phyloP scores from a whole-genome alignment of 2,329 filamentous ascomycete genomes.

The Ophiocordyceps sinensis region DNA sequence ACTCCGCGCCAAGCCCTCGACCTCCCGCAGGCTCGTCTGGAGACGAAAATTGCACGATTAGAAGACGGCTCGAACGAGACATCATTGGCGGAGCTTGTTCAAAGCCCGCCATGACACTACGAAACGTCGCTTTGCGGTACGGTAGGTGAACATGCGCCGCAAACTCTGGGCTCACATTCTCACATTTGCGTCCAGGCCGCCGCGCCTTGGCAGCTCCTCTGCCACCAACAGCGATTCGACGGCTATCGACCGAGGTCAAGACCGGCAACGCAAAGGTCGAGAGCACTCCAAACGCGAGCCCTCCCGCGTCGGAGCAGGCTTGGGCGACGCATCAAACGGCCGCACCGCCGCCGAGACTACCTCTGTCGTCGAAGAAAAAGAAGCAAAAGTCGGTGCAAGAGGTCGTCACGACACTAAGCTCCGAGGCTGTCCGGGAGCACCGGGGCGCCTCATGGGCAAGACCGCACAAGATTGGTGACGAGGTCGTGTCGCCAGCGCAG shows the following conservation, averaged over 20 bases:
- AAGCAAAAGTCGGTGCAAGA: conserved; percentile 20
- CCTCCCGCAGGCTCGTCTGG: not conserved
- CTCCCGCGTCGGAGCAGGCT: conserved; percentile 2
- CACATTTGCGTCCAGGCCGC: conserved; percentile 26
- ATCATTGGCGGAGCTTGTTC: conserved; percentile 5
- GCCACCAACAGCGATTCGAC: conserved; percentile 17
- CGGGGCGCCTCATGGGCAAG: conserved; percentile 18
- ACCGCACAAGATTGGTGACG: conserved; percentile 14
- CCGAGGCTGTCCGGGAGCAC: conserved; percentile 20
- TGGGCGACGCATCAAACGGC: conserved; percentile 10
- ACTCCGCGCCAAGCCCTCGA: not conserved
- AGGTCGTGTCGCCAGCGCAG: conserved; percentile 20
- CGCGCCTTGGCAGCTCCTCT: conserved; percentile 33
- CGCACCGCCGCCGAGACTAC: conserved; percentile 9
- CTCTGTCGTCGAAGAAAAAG: conserved; percentile 14
- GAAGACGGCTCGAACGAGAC: conserved; percentile 5
- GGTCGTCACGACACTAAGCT: conserved; percentile 18
- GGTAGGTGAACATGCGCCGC: conserved; percentile 23
- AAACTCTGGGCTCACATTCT: conserved; percentile 2
- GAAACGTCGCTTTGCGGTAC: conserved; percentile 38
- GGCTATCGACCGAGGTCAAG: conserved; percentile 16
- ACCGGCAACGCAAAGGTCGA: conserved; percentile 4
- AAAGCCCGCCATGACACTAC: conserved; percentile 35
- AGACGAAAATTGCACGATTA: not conserved
- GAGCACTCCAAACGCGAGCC: not conserved